Base-by-base conservation (phyloP, 176 grass and related monocot genomes). In the Zoysia japonica region DNA sequence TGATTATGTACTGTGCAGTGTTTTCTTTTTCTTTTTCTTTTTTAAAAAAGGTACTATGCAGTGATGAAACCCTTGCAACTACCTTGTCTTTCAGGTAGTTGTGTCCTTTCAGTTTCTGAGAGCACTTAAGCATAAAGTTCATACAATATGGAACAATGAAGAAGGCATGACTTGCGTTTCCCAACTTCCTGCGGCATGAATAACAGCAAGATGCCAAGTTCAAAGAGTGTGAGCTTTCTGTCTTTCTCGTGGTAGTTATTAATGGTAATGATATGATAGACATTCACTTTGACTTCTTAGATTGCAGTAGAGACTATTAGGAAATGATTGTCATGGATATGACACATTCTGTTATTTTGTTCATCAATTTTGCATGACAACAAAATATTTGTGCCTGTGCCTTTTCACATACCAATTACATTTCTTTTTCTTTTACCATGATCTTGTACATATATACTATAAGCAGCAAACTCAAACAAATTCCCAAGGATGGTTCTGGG, bases 101-200 rank as follows among this genome's bases (percentile, higher is more conserved):
- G 65, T 62, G 65, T 35, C 68, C 85, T 70, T 38, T 82, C 17
- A 70, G 55, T 76, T 82, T 62, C 65, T 82, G 55, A 69, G 7
- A 47, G 85, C 65, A 82, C 55, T 70, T 36, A 40, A 63, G 78
- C 39, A 19, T 61, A 77, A 64, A 40, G 42, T 61, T 17, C 84
- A 69, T 62, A 81, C 85, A 85, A 84, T 89, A 75, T 54, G 83
- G 90, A 83, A 36, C 55, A 76, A 89, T 44, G 82, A 52, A 63
- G 64, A 82, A 92, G 55, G 86, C 90, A 92, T 92, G 90, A 92
- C 63, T 83, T 85, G 83, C 75, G 83, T 89, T 92, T 85, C 82
- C 83, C 74, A 92, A 92, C 90, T 89, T 89, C 90, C 82, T 60
- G 80, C 78, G 78, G 59, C 45, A 77, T 74, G 68, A 75, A 84